These are phyloP conservation scores for Exophiala sp. DNA, from an alignment of 2,329 filamentous ascomycete species.

Conservation along the genomic window DNA sequence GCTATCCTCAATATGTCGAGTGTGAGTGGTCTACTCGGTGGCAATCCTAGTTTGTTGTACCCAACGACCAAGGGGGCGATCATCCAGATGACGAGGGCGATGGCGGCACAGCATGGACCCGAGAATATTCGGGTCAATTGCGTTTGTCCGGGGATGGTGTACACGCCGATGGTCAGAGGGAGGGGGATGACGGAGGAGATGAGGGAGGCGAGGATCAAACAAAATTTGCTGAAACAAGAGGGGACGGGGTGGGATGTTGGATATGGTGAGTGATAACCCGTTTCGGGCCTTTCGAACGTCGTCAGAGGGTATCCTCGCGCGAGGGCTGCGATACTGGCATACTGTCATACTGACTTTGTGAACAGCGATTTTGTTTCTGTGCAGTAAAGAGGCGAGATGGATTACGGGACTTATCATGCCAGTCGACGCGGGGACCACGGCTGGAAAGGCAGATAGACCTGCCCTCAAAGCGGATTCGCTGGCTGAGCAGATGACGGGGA, in stretches of 20 bases:
- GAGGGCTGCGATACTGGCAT: no score
- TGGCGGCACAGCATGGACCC: slow-evolving; percentile 49
- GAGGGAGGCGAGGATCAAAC: slow-evolving; percentile 27
- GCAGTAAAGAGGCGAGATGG: slow-evolving; percentile 14
- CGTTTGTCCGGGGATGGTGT: slow-evolving; percentile 44
- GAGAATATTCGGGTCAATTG: slow-evolving; percentile 51
- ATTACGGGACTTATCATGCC: slow-evolving; percentile 18
- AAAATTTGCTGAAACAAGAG: slow-evolving; percentile 29
- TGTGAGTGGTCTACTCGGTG: slow-evolving; percentile 33
- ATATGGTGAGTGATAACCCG: no score
- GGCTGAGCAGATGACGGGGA: slow-evolving; percentile 14
- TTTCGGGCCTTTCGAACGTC: no score
- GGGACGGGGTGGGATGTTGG: slow-evolving; percentile 12
- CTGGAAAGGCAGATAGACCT: slow-evolving; percentile 8
- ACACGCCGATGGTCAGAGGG: slow-evolving; percentile 29
- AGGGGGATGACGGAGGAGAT: slow-evolving; percentile 31
- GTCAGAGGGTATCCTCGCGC: no score
- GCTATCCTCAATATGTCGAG: slow-evolving; percentile 39
- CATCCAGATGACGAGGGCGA: slow-evolving; percentile 51
- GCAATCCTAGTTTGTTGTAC: slow-evolving; percentile 33
- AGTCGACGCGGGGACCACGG: slow-evolving; percentile 16
- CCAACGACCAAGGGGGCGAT: slow-evolving; percentile 38
- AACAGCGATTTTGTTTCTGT: slow-evolving; percentile 6
- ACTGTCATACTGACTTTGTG: no score
- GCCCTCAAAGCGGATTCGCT: slow-evolving; percentile 9